phyloP scores from a whole-genome alignment of 345 rosid genomes.

The Cardamine resedifolia region DNA sequence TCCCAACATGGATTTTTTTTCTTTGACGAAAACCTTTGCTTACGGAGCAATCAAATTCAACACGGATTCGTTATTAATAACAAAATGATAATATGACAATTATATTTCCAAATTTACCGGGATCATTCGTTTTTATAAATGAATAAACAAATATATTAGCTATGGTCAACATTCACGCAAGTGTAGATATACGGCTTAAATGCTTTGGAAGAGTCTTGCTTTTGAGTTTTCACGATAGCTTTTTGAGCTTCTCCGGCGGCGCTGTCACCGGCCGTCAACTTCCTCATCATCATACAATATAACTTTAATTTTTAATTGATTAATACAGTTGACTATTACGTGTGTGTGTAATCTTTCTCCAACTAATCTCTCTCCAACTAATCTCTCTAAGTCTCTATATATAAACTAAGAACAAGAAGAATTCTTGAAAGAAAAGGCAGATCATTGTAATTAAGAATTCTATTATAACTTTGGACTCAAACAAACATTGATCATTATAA shows the following conservation, averaged over 20 bases:
- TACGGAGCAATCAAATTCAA: constrained; percentile 21
- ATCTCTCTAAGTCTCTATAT: constrained; percentile 12
- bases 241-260: constrained; percentile 66
- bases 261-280: constrained; percentile 89
- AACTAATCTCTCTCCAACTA: too few relatives aligned
- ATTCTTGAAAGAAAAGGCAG: constrained; percentile 19
- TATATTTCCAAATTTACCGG: constrained; percentile 6
- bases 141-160: constrained; percentile 6
- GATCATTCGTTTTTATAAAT: neutral
- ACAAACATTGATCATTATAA: constrained; percentile 1
- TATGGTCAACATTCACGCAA: constrained; percentile 23
- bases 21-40: constrained; percentile 9
- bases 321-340: constrained; percentile 25
- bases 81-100: neutral
- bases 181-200: constrained; percentile 26
- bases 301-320: neutral
- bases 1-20: constrained; percentile 1
- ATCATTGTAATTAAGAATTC: neutral
- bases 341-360: neutral
- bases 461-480: neutral
- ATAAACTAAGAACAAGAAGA: constrained; percentile 15
- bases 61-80: constrained; percentile 21
- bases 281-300: constrained; percentile 30
- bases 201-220: constrained; percentile 44
- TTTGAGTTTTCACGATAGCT: constrained; percentile 51